Percentiles rank a stretch among this genome's conserved stretches.
phyloP scores from a whole-genome alignment of 305 asterid genomes.

The Plantago coronopus region DNA sequence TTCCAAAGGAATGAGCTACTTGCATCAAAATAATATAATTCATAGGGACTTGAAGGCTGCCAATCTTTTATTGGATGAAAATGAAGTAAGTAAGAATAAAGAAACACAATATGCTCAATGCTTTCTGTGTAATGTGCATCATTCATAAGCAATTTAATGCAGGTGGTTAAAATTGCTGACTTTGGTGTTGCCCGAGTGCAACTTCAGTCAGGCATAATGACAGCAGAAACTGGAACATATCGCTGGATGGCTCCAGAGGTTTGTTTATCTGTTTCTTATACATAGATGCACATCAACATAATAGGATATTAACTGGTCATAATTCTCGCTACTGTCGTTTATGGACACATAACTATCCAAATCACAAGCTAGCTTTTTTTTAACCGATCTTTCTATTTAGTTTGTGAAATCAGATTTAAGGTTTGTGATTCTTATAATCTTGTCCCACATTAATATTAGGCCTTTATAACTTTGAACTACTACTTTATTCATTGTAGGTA shows the following conservation, averaged over 20 bases:
- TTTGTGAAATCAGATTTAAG: background rate
- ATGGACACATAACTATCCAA: background rate
- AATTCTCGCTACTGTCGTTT: too few relatives aligned
- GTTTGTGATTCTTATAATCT: background rate
- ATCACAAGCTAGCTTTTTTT: too few relatives aligned
- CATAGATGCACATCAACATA: background rate
- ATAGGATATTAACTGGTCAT: background rate
- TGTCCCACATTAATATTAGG: slow-evolving; percentile 3
- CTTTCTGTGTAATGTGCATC: too few relatives aligned
- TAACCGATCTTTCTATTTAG: background rate
- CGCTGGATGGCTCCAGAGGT: slow-evolving; percentile 99
- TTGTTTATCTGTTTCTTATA: slow-evolving; percentile 1
- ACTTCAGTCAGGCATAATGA: slow-evolving; percentile 79
- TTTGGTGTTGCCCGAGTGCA: slow-evolving; percentile 85
- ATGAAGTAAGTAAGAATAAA: slow-evolving; percentile 42
- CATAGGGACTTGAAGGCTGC: slow-evolving; percentile 93
- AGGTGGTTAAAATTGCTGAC: slow-evolving; percentile 90
- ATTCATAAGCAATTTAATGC: slow-evolving; percentile 2
- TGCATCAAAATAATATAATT: slow-evolving; percentile 77
- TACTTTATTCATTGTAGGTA: slow-evolving; percentile 42
- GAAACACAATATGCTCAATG: too few relatives aligned
- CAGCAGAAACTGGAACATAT: slow-evolving; percentile 93
- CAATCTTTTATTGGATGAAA: slow-evolving; percentile 79
- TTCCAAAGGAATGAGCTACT: slow-evolving; percentile 82
- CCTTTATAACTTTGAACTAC: background rate